These are phyloP conservation scores for Eragrostis nindensis DNA, from an alignment of 176 grass and related monocot species.

Conservation along the genomic window DNA sequence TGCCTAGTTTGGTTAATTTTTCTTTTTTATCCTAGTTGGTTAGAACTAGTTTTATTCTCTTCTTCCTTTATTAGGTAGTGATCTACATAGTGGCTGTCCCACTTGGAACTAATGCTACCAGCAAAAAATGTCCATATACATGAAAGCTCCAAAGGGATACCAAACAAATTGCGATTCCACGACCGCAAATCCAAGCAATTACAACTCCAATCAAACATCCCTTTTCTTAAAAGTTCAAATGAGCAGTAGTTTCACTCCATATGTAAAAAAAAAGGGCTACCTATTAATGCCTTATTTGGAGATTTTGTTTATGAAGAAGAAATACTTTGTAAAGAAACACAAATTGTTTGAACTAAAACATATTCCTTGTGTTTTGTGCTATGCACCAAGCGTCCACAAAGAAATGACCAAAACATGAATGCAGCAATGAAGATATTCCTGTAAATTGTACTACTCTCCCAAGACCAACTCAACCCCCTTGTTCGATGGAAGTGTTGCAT, in stretches of 20 bases:
- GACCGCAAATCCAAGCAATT: background rate
- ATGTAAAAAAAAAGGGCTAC: background rate
- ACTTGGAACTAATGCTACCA: conserved; percentile 6
- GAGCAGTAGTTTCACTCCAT: background rate
- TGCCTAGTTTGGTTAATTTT: too few species aligned
- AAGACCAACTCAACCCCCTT: background rate
- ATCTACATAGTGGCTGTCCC: conserved; percentile 20
- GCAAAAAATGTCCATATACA: background rate
- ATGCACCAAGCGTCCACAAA: background rate
- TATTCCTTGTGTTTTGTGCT: background rate
- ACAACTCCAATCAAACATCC: conserved; percentile 20
- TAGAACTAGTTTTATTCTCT: conserved; percentile 19
- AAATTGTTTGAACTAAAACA: background rate
- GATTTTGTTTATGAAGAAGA: background rate
- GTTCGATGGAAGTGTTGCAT: background rate
- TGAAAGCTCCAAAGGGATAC: too few species aligned
- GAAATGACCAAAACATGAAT: conserved; percentile 4
- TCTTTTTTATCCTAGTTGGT: too few species aligned
- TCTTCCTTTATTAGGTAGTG: conserved; percentile 15
- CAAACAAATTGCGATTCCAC: conserved; percentile 17
- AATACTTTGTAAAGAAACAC: background rate
- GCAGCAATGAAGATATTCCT: background rate
- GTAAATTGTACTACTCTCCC: background rate
- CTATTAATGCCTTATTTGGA: background rate
- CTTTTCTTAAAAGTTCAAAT: conserved; percentile 1